phyloP scores from a whole-genome alignment of 306 rosid genomes.

The Acacia crassicarpa region DNA sequence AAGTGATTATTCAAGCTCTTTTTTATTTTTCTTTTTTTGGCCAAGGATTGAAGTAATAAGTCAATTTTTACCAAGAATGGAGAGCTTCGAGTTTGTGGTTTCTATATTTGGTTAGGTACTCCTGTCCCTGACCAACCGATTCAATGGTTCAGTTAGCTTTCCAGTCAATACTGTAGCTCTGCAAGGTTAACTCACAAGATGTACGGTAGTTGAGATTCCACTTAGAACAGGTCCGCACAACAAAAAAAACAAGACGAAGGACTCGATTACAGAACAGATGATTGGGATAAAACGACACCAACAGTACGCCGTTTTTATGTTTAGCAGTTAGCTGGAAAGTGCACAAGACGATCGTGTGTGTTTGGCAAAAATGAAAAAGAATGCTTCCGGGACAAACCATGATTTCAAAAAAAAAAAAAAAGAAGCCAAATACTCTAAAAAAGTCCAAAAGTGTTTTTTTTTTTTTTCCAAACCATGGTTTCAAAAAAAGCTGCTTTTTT shows the following conservation, averaged over 20 bases:
- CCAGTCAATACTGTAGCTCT: background rate
- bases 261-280: background rate
- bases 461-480: too few relatives aligned
- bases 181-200: background rate
- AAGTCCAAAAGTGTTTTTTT: too few relatives aligned
- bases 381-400: too few relatives aligned
- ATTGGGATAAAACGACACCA: background rate
- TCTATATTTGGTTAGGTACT: background rate
- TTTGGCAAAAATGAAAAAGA: too few relatives aligned
- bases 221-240: background rate
- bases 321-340: background rate
- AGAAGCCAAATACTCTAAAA: too few relatives aligned
- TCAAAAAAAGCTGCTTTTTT: too few relatives aligned
- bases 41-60: background rate
- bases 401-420: too few relatives aligned
- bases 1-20: background rate
- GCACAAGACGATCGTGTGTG: background rate
- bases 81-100: background rate
- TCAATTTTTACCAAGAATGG: background rate
- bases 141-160: background rate
- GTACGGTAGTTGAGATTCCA: background rate
- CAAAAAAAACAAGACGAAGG: too few relatives aligned
- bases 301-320: background rate
- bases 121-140: background rate
- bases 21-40: too few relatives aligned